Evolutionary conservation across 495 filamentous ascomycete genomes (phyloP).

Genomic region (Daldinia decipiens): DNA sequence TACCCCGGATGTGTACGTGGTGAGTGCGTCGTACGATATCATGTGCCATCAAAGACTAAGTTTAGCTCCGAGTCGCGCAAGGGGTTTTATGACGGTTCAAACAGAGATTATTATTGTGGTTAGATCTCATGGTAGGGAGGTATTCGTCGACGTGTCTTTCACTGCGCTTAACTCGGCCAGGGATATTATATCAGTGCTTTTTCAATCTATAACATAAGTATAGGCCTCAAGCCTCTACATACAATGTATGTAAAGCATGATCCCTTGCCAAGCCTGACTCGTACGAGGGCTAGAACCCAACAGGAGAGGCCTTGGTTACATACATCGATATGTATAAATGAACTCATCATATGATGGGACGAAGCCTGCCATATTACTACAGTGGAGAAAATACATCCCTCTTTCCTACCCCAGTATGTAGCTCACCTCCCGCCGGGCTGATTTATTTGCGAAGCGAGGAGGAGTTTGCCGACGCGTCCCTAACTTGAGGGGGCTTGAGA

Average conservation of each 20-base stretch:
- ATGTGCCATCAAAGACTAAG: not conserved
- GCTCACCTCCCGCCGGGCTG: not conserved
- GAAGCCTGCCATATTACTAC: not conserved
- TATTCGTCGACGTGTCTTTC: not conserved
- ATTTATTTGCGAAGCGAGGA: not conserved
- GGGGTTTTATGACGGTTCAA: not conserved
- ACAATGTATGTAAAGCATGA: no score
- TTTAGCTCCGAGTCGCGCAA: not conserved
- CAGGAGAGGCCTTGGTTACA: not conserved
- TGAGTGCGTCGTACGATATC: not conserved
- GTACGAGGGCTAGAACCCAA: conserved; percentile 3
- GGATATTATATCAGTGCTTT: not conserved
- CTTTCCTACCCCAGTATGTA: not conserved
- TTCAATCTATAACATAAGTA: not conserved
- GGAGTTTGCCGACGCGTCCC: not conserved
- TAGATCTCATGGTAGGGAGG: not conserved
- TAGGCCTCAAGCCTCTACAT: not conserved
- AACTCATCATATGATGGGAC: not conserved
- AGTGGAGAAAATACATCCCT: not conserved
- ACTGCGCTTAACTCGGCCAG: not conserved
- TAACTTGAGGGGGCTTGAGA: not conserved
- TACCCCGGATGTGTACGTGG: not conserved
- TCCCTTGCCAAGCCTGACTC: not conserved
- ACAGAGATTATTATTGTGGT: not conserved
- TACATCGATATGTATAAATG: not conserved